Evolutionary conservation across 768 basidiomycete species (phyloP).

Genomic region (Xerocomellus intermedius): DNA sequence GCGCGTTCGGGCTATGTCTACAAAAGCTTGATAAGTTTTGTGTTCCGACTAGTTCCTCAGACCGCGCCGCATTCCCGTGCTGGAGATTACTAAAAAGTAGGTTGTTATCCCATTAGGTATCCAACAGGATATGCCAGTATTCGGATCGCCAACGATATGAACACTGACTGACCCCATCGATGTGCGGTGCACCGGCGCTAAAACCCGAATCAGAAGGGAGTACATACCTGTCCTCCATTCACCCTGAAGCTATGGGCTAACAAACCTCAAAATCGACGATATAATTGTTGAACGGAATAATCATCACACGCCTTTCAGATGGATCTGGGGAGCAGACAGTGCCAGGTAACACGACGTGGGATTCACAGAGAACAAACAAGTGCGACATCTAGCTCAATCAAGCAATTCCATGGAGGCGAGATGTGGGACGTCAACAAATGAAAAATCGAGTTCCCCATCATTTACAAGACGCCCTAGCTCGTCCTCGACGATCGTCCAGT

Average conservation of each 20-base stretch:
- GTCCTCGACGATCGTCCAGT: slow-evolving; percentile 22
- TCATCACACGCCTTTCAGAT: background rate
- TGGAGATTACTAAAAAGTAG: background rate
- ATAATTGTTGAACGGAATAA: background rate
- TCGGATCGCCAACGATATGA: too few species aligned
- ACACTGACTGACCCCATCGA: background rate
- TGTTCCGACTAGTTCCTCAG: too few species aligned
- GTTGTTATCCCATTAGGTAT: too few species aligned
- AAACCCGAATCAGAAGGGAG: background rate
- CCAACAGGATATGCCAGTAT: background rate
- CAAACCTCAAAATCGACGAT: background rate
- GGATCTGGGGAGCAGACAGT: background rate
- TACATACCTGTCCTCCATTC: background rate
- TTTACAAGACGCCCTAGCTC: slow-evolving; percentile 20
- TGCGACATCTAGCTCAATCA: slow-evolving; percentile 3
- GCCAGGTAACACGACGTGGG: background rate
- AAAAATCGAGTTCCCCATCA: slow-evolving; percentile 26
- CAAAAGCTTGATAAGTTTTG: too few species aligned
- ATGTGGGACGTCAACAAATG: slow-evolving; percentile 22
- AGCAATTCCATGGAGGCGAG: slow-evolving; percentile 14
- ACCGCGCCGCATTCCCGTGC: too few species aligned
- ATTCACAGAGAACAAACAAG: slow-evolving; percentile 3
- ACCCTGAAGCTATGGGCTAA: background rate
- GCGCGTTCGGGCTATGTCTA: background rate
- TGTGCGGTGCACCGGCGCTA: background rate